Base-by-base conservation (phyloP, 331 rosid species). In the Rosa hybrid region DNA sequence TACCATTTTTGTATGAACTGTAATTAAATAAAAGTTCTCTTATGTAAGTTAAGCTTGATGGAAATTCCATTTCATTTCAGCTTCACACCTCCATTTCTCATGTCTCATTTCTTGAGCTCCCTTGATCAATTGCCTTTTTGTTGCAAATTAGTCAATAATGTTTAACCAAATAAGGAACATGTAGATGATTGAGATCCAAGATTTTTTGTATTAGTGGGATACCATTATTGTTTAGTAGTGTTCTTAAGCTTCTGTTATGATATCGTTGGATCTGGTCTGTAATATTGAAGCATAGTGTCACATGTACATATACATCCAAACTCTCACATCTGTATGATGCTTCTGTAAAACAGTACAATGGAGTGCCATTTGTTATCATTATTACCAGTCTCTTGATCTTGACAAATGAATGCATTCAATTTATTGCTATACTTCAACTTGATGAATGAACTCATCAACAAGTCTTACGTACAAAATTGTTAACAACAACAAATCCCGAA, bases 21-120 rank as follows among this genome's bases (percentile, higher is more conserved):
- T 83, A 83, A 87, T 79, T 87, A 82, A 87, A 87, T 84, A 84
- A 81, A 10, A 79, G 13, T 41, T 49, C 20, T 67, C 62, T 45
- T 16, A 13, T 21, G 59, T 42, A 30, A 53, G 50, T 9, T 20
- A 44, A 49, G 75, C 23, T 48, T 2, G 4, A 3, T 59, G 75
- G 45, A 30, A 34, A 68, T 68, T 77, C 48, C 48, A 23, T 10
- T 51, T 44, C 18, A 49, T 67, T 77, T 34, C 67, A 34, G 39
- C 51, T 20, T n/a, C 48, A 10, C 21, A 0, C 14, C 57, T 49
- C 42, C 45, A 30, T 51, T 38, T 11, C 8, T 57, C 27, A 4
- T 12, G 23, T 74, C 46, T 53, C n/a, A 41, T 30, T 30, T 30
- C 34, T 30, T 30, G 3, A 30, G 34, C 34, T 30, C 34, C 34